Base-by-base conservation (phyloP, 495 filamentous ascomycete genomes). In the Aspergillus sclerotiicarbonarius region DNA sequence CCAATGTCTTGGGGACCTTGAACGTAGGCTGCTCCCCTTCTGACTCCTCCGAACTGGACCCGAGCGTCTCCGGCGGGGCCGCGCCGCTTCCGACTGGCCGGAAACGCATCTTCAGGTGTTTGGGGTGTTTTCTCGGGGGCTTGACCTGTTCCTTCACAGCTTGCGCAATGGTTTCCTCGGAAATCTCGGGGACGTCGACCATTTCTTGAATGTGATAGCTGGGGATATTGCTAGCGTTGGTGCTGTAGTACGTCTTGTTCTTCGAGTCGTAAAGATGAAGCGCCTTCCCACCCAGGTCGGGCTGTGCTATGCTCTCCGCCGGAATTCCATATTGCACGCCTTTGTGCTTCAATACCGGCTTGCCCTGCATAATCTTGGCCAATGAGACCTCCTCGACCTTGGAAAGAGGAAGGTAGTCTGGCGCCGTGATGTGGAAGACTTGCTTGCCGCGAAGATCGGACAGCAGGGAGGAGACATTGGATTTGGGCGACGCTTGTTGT, bases 61-160 rank as follows among this genome's bases (percentile, higher is more conserved):
- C 82, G 30, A 83, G 62, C 3, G 67, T 81, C 55, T 79, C 80
- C 3, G 77, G 69, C 0, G 76, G 66, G 1, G 63, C 70, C 51
- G 66, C 58, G 15, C 73, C 69, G 62, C 80, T 82, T 30, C 82
- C 82, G 10, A 81, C 75, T 9, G 83, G 84, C 19, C 71, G 69
- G 62, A 79, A 86, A 20, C 82, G 80, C 84, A 87, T 87, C 52
- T 77, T 80, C 54, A 87, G 53, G 39, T 83, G 77, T 59, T 80
- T 82, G 18, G 82, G 82, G 56, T 87, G 84, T 32, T 72, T 76
- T 19, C 72, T 68, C n/a, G 66, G 75, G 18, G 67, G 76, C 52
- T 76, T 76, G 46, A 77, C 68, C n/a, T 64, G 51, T 32, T 70
- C 68, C 19, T 71, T 72, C 18, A 76, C 63, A 6, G 73, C 70